Evolutionary conservation across 768 basidiomycete genomes (phyloP), one percentile per base, ranked within the genome.

Genomic region (Termitomyces sp.): DNA sequence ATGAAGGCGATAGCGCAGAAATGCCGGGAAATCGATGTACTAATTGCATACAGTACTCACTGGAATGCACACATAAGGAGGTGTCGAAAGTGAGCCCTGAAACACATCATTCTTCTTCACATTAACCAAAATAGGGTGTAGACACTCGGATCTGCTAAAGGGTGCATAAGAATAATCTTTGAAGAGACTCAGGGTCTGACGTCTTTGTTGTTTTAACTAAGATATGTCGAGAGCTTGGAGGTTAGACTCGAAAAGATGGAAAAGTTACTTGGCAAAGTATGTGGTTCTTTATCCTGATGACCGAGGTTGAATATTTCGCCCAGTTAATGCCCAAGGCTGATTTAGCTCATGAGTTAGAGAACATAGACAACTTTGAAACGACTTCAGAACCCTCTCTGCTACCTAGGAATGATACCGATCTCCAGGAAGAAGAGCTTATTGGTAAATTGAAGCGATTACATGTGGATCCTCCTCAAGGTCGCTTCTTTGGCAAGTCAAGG

Each of bases 61-160:
- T 77, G 38, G 81, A 86, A 19, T 90, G 88, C 67, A 86, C 83
- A 2, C 87, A 89, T 64, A 77, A 82, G 53, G 85, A 87, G 69
- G 80, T 84, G 19, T 82, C 84, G 11, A 88, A 86, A 80, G 86
- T 86, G 58, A 48, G 62, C 25, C 14, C 21, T 38, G 43, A 19
- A 40, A 16, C 21, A 53, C 17, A 49, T 56, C 38, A 35, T 23
- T 44, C 21, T 42, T 43, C 16, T 34, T 53, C 43, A n/a, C 42
- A 40, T 42, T 50, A 45, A 51, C 19, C 35, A 37, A 9, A 34
- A 34, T 27, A 29, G 17, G 43, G 23, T 34, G 8, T 54, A 81
- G 80, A 75, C 79, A 47, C 76, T 86, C 23, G 87, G 87, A 4
- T 78, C 84, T 40, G 82, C 85, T 17, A 85, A 85, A 73, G 81